Evolutionary conservation across 768 basidiomycete species (phyloP), one percentile per base, ranked within the genome.

Genomic region (Austroboletus eburneus): DNA sequence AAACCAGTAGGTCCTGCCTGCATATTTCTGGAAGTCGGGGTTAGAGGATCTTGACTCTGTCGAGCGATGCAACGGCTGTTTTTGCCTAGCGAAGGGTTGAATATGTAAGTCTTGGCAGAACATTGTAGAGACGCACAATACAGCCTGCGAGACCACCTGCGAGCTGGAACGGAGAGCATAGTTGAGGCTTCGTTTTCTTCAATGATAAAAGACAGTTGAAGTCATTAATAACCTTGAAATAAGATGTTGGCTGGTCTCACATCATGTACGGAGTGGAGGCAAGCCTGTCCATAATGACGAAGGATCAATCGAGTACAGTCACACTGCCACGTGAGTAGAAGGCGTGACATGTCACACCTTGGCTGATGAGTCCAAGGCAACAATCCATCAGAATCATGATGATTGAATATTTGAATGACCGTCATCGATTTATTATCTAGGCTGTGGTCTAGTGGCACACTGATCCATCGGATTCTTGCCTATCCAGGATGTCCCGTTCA

Each of bases 21-120:
- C 81, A 70, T 94, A 98, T 66, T 92, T 90, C 63, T 81, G 78
- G 62, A 88, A 99, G 48, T 98, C 95, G 8, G 89, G 88, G 66
- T 95, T 96, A 7, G 91, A 91, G 83, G 58, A 99, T 99, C 72
- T 99, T 99, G 57, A 99, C 94, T 63, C 96, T 77, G 66, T 99
- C 96, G 40, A 99, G 77, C 4, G 96, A 96, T 17, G 96, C 96
- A 36, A 96, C 90, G 25, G 85, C 85, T 12, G 92, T 91, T 70
- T 95, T 95, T 40, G 93, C 92, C 94, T 95, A 53, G 37, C 21
- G 12, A 49, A 32, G 58, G 52, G 39, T 42, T 53, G 4, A 32
- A 39, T 33, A 51, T 27, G 45, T 50, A 21, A 41, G 27, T 27
- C 46, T 20, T 5, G 21, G 5, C 46, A 37, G 49, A 34, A 27